Conservation (phyloP, 1,139 yeast genomes). For the Diutina neorugosa region DNA sequence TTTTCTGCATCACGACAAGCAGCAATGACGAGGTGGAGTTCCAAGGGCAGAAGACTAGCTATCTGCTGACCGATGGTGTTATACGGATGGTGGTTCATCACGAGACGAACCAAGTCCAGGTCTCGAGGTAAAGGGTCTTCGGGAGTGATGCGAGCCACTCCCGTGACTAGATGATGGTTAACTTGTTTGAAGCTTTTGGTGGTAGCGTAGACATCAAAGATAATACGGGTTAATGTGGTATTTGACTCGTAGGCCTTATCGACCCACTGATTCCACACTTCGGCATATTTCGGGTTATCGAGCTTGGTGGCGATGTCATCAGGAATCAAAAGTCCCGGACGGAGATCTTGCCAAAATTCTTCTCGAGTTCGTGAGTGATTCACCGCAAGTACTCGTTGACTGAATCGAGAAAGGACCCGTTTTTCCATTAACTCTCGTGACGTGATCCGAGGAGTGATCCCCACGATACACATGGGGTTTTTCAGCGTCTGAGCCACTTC, state of each 20-base stretch:
- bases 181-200: slow-evolving; percentile 47
- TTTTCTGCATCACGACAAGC: slow-evolving; percentile 63
- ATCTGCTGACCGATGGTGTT: slow-evolving; percentile 15
- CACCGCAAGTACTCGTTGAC: slow-evolving; percentile 61
- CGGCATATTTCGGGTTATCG: slow-evolving; percentile 15
- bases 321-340: slow-evolving; percentile 16
- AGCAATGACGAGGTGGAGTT: slow-evolving; percentile 54
- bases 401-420: slow-evolving; percentile 80
- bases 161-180: slow-evolving; percentile 35
- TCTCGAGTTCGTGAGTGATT: slow-evolving; percentile 36
- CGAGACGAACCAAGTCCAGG: slow-evolving; percentile 15
- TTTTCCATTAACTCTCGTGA: slow-evolving; percentile 77
- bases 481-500: slow-evolving; percentile 70
- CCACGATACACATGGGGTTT: slow-evolving; percentile 74
- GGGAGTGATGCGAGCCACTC: slow-evolving; percentile 24
- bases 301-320: slow-evolving; percentile 10
- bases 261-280: slow-evolving; percentile 41
- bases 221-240: slow-evolving; percentile 10
- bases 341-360: slow-evolving; percentile 28
- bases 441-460: slow-evolving; percentile 64
- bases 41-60: slow-evolving; percentile 51
- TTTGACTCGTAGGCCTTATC: slow-evolving; percentile 12
- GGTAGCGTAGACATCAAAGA: slow-evolving; percentile 42
- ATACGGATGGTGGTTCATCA: slow-evolving; percentile 14
- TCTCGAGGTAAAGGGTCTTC: slow-evolving; percentile 22